Conservation (phyloP, 2,329 filamentous ascomycete genomes). For the Diaporthe australafricana region DNA sequence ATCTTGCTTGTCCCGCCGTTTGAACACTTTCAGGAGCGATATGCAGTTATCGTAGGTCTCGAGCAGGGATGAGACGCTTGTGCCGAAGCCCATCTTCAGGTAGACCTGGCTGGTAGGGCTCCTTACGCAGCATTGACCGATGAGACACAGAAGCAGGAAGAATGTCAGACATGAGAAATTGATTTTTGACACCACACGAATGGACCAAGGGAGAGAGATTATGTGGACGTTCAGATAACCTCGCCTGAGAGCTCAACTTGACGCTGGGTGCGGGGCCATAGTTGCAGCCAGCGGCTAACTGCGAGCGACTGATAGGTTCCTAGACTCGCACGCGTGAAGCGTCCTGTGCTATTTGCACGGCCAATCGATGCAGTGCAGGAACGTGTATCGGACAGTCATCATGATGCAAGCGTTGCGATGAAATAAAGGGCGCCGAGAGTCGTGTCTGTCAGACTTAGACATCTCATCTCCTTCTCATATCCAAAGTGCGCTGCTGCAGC, state of each 20-base stretch:
- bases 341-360: not conserved
- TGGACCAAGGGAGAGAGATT: not conserved
- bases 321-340: conserved; percentile 5
- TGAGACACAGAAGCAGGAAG: not conserved
- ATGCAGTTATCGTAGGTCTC: conserved; percentile 61
- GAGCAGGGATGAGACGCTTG: conserved; percentile 57
- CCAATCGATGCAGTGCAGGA: not conserved
- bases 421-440: not conserved
- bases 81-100: conserved; percentile 54
- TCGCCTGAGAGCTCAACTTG: conserved; percentile 13
- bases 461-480: not conserved
- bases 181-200: not conserved
- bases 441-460: not conserved
- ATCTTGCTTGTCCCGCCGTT: conserved; percentile 37
- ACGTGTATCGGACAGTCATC: not conserved
- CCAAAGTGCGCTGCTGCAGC: too few relatives aligned
- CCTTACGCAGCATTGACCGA: not conserved
- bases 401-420: not conserved
- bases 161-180: not conserved
- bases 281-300: conserved; percentile 33
- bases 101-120: conserved; percentile 14
- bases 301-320: conserved; percentile 33
- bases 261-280: conserved; percentile 33
- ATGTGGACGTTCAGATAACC: not conserved
- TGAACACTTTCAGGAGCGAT: conserved; percentile 53